Evolutionary conservation across 2,329 filamentous ascomycete genomes (phyloP).

Genomic region (Trichoderma afroharzianum): DNA sequence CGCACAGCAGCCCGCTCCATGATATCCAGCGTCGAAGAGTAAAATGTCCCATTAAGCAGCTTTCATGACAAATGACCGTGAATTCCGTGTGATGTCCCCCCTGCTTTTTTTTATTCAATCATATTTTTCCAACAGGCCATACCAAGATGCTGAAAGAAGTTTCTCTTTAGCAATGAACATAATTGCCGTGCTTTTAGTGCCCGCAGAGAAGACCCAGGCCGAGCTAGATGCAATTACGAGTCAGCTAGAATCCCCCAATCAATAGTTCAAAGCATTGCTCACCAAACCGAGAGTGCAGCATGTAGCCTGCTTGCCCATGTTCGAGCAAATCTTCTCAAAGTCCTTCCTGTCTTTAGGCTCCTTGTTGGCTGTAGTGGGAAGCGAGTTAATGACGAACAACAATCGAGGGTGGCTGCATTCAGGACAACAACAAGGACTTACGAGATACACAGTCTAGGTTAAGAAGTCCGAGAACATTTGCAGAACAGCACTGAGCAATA

Average conservation of each 20-base stretch:
- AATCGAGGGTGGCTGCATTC: neutral
- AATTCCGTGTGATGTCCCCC: neutral
- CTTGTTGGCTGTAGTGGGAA: neutral
- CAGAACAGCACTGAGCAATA: constrained; percentile 8
- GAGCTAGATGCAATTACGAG: neutral
- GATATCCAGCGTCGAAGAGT: neutral
- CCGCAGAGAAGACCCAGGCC: constrained; percentile 16
- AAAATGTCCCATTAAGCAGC: neutral
- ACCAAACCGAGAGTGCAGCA: constrained; percentile 16
- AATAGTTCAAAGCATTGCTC: neutral
- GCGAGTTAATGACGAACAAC: neutral
- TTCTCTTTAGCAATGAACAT: neutral
- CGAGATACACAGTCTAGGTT: constrained; percentile 7
- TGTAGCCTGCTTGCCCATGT: neutral
- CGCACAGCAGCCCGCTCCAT: neutral
- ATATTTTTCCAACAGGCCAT: neutral
- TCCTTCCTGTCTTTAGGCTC: accelerated
- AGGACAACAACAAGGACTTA: neutral
- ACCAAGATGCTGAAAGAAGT: neutral
- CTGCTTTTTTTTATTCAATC: neutral
- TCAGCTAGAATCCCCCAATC: neutral
- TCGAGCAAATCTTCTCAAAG: neutral
- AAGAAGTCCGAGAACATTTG: neutral
- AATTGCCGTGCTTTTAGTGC: neutral
- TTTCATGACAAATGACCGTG: neutral